Evolutionary conservation across 257 asterid species (phyloP), one percentile per base, ranked within the genome.

Genomic region (Catharanthus roseus): DNA sequence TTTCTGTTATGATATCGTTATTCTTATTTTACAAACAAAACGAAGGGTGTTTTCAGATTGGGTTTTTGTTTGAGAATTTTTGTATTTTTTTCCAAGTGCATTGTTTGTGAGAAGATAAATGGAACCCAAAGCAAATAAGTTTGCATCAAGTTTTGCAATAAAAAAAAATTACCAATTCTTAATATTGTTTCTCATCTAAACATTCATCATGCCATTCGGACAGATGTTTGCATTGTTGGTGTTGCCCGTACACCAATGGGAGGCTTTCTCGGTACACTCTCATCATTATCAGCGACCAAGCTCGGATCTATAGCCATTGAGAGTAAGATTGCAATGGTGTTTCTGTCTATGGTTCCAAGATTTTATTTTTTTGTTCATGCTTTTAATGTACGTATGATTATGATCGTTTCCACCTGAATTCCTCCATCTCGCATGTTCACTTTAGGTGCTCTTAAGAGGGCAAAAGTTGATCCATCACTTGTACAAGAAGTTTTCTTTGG

Each of bases 241-340:
- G 91, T 90, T 78, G 93, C 97, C 65, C 93, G 99, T 60, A 89
- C 99, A 51, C 97, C 99, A 67, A 87, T 95, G 97, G 99, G 97
- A 61, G 92, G 85, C 56, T 95, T 95, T 72, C 96, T 95, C 21
- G 97, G 99, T 62, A 77, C 95, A 74, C 96, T 95, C 79, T 95
- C 99, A 39, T 91, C 97, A 36, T 12, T 95, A 68, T 56, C 99
- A 41, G 97, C 99, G 67, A 91, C 97, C 69, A 95, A 95, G 84
- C 96, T 95, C 70, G 99, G 97, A 78, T 95, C 97, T 51, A 74
- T 85, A 80, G 99, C 93, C 55, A 95, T 95, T 76, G 86, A 85
- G 84, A 73, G 99, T 95, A 95, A 85, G 82, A 75, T 77, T 70
- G 42, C 70, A 18, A 60, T n/a, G 68, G 51, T n/a, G 12, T 21